These are phyloP conservation scores for Zasmidium cellare DNA, from an alignment of 2,329 filamentous ascomycete species.

Conservation along the genomic window DNA sequence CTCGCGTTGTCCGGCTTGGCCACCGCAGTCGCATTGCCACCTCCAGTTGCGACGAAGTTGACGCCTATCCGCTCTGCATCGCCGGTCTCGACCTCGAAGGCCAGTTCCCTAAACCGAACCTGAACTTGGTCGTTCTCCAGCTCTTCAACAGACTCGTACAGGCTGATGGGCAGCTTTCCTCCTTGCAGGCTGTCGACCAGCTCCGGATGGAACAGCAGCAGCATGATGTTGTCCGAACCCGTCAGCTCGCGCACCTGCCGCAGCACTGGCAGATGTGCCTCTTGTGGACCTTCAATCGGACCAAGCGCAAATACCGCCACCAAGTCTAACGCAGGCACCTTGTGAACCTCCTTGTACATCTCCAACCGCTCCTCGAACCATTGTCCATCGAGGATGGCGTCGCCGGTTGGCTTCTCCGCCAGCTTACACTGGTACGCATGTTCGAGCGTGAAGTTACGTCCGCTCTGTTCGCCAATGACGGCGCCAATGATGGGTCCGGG, in stretches of 20 bases:
- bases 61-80: conserved; percentile 98
- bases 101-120: conserved; percentile 77
- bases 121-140: conserved; percentile 63
- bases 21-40: conserved; percentile 73
- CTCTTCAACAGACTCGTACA: conserved; percentile 81
- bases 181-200: conserved; percentile 58
- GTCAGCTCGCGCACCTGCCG: conserved; percentile 58
- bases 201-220: conserved; percentile 82
- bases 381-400: conserved; percentile 62
- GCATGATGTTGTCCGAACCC: conserved; percentile 77
- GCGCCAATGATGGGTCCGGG: conserved; percentile 78
- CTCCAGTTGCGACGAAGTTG: conserved; percentile 84
- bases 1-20: conserved; percentile 20
- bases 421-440: conserved; percentile 84
- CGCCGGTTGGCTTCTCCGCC: conserved; percentile 46
- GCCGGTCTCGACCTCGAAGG: conserved; percentile 86
- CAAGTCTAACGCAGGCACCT: conserved; percentile 72
- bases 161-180: conserved; percentile 81
- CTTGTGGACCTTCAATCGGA: conserved; percentile 68
- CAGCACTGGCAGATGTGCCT: conserved; percentile 70
- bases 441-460: conserved; percentile 86
- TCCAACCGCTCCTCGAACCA: conserved; percentile 80
- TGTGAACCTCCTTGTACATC: conserved; percentile 89
- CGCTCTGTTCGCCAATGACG: conserved; percentile 88
- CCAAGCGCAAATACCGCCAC: conserved; percentile 70